Evolutionary conservation across 805 yeast genomes (phyloP).

Genomic region (Pichia ethanolica): DNA sequence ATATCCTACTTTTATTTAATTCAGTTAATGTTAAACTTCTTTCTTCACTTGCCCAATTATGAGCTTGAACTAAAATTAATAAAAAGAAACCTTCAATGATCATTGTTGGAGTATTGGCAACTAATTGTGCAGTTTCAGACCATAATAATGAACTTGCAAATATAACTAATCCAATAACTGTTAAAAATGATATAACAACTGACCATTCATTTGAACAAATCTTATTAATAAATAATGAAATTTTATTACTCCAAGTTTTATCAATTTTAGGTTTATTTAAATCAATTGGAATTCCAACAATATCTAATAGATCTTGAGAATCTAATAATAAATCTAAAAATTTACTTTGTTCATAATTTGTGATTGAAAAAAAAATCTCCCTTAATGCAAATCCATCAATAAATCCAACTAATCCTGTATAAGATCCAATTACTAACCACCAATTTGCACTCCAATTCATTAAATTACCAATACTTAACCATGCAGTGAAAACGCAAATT

Average conservation of each 20-base stretch:
- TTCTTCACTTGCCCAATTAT: conserved; percentile 22
- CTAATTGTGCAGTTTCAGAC: conserved; percentile 34
- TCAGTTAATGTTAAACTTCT: conserved; percentile 11
- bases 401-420: conserved; percentile 38
- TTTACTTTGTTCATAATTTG: conserved; percentile 16
- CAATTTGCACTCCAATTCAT: conserved; percentile 33
- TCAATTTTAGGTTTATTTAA: conserved; percentile 6
- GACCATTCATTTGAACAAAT: conserved; percentile 29
- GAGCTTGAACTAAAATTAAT: conserved; percentile 33
- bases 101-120: conserved; percentile 37
- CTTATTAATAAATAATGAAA: conserved; percentile 21
- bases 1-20: conserved; percentile 10
- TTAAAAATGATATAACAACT: conserved; percentile 23
- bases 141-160: conserved; percentile 30
- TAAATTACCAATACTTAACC: conserved; percentile 32
- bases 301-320: conserved; percentile 26
- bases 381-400: conserved; percentile 36
- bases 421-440: conserved; percentile 42
- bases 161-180: conserved; percentile 26
- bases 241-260: conserved; percentile 2
- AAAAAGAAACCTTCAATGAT: conserved; percentile 36
- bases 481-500: conserved; percentile 26
- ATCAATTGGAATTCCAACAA: conserved; percentile 18
- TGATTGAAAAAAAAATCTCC: conserved; percentile 29
- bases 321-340: conserved; percentile 25